phyloP scores from a whole-genome alignment of 176 grass and related monocot species.

The Eragrostis curvula region DNA sequence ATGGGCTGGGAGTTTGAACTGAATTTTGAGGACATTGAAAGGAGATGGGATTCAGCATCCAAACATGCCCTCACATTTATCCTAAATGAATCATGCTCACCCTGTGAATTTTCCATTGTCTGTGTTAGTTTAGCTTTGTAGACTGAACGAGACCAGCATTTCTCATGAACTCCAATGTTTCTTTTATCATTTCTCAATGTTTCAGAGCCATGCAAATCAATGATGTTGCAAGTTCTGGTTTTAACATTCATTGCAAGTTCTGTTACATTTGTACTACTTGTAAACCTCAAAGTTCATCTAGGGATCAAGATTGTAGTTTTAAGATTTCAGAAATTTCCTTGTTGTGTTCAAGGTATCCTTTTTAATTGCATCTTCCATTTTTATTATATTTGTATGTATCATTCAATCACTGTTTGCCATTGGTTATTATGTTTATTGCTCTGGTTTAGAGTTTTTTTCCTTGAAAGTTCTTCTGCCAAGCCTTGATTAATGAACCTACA shows the following conservation, averaged over 20 bases:
- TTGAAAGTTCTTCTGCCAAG: too few relatives aligned
- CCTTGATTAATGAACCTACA: too few relatives aligned
- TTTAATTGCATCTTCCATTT: neutral
- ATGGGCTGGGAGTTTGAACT: neutral
- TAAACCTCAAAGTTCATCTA: neutral
- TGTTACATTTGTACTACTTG: neutral
- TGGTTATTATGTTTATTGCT: neutral
- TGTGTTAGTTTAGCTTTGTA: too few relatives aligned
- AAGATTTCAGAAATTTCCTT: neutral
- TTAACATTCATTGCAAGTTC: too few relatives aligned
- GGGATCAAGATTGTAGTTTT: slow-evolving; percentile 2
- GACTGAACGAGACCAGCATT: too few relatives aligned
- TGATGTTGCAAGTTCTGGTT: neutral
- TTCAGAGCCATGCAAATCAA: too few relatives aligned
- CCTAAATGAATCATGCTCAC: neutral
- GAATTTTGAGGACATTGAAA: neutral
- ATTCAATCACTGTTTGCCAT: neutral
- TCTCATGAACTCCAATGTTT: too few relatives aligned
- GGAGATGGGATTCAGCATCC: neutral
- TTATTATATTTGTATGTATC: neutral
- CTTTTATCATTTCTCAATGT: too few relatives aligned
- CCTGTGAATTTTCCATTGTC: neutral
- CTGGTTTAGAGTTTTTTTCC: neutral
- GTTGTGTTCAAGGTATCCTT: neutral
- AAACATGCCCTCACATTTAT: neutral